Conservation (phyloP, 306 rosid species). For the Vigna radiata region DNA sequence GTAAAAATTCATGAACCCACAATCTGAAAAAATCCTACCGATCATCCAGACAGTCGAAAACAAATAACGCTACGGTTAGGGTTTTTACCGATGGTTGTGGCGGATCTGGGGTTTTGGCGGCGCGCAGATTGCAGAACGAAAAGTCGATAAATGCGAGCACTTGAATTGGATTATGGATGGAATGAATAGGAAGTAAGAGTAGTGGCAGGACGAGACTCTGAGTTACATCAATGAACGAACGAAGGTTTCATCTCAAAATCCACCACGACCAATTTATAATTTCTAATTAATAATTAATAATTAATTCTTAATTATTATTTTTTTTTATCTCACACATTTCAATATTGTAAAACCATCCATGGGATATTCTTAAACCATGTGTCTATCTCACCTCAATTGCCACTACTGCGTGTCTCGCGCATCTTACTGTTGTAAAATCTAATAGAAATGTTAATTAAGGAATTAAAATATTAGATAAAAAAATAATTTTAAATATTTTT, state of each 20-base stretch:
- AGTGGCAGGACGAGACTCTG: slow-evolving; percentile 2
- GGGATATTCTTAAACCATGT: neutral
- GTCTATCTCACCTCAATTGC: too few relatives aligned
- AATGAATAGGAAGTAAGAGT: neutral
- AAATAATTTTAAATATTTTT: too few relatives aligned
- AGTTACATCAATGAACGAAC: neutral
- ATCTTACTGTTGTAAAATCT: too few relatives aligned
- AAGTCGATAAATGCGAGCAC: neutral
- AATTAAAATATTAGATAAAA: too few relatives aligned
- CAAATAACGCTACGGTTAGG: slow-evolving; percentile 33
- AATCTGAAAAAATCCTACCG: slow-evolving; percentile 19
- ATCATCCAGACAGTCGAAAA: neutral
- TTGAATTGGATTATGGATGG: neutral
- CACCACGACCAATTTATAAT: neutral
- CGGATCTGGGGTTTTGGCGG: slow-evolving; percentile 56
- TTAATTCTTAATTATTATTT: too few relatives aligned
- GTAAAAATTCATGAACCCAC: neutral
- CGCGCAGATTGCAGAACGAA: slow-evolving; percentile 11
- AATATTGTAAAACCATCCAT: too few relatives aligned
- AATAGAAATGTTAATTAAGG: too few relatives aligned
- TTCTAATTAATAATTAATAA: too few relatives aligned
- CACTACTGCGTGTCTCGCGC: neutral
- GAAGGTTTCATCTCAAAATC: neutral
- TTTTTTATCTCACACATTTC: too few relatives aligned
- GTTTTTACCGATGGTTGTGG: slow-evolving; percentile 50